Base-by-base conservation (phyloP, 805 yeast species). In the Cephaloascus fragrans region DNA sequence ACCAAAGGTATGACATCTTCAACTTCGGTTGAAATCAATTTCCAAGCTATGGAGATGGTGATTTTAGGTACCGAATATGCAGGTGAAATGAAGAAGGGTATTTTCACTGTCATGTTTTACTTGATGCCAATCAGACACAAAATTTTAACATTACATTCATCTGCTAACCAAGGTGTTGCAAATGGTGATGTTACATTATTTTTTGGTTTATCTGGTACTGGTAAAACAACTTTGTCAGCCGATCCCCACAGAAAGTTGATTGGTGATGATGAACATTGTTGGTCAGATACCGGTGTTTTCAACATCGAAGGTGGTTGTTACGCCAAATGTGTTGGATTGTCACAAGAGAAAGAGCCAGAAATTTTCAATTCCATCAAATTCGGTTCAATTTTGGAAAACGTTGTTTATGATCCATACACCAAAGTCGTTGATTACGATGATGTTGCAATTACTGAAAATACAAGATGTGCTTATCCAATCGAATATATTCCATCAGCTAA, bases 301-400 rank as follows among this genome's bases (percentile, higher is more conserved):
- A 93, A 93, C 77, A 89, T 90, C 56, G 98, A 90, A 72, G 98
- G 98, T 65, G 98, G 98, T 49, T 90, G 98, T 74, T 90, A 90
- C 72, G 97, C 97, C 55, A 90, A 90, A 70, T 89, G 97, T 71
- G 72, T 90, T 48, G 96, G 86, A 55, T 73, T 90, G 48, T 69
- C 86, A 38, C 81, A 72, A 47, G 97, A 86, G 67, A 90, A 83
- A 68, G 98, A 90, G 73, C 98, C 98, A 38, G 98, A 90, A 70
- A 90, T 90, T 61, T 93, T 80, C 76, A 78, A 87, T 64, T 94
- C 97, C 35, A 85, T 90, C 67, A 83, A 75, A 64, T 90, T 88
- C 55, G 98, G 98, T 55, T 76, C 97, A 15, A 89, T 90, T 34
- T 74, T 90, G 55, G 98, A 90, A 71, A 90, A 90, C 57, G 95